Evolutionary conservation across 2,329 filamentous ascomycete genomes (phyloP), one percentile per base, ranked within the genome.

Genomic region (Penicillium sp.): DNA sequence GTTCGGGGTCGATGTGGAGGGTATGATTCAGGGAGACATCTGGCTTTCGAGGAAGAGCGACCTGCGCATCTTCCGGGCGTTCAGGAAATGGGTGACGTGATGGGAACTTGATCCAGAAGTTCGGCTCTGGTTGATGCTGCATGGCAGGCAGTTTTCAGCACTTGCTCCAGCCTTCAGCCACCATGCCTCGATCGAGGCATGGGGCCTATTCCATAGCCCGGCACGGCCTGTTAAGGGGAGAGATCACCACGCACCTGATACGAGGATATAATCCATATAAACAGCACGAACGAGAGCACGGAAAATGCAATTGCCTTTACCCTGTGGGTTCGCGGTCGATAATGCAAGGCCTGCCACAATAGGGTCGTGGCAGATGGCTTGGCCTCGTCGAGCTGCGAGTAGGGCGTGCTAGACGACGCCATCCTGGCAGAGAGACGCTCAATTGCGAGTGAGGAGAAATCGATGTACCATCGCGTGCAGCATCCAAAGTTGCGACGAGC

Each of bases 51-150:
- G 66, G 63, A 20, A 69, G 61, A 51, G 72, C 57, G 50, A 76
- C 67, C 58, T 63, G 63, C 25, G 69, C 65, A 58, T 75, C 67
- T 68, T 76, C 73, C 1, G 73, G 73, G 43, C 62, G 67, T 41
- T 67, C 61, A 11, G 66, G 58, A 20, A 71, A 71, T 17, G 72
- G 68, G 58, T 67, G 70, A 52, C 65, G 69, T 11, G 73, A 75
- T 34, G 73, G 74, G 54, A 73, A 75, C 42, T 71, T 66, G n/a
- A 69, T 51, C 69, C 71, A 75, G 60, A 71, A 73, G 54, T 74
- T 66, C 20, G 70, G 63, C 20, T 67, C 62, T 14, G 65, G 35
- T 58, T 65, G 39, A 55, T 65, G 59, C 70, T 73, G 54, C 43
- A 54, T 49, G n/a, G 22, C 42, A 49, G 10, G 22, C 12, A 31